Base-by-base conservation (phyloP, 805 yeast species). In the Priceomyces medius region DNA sequence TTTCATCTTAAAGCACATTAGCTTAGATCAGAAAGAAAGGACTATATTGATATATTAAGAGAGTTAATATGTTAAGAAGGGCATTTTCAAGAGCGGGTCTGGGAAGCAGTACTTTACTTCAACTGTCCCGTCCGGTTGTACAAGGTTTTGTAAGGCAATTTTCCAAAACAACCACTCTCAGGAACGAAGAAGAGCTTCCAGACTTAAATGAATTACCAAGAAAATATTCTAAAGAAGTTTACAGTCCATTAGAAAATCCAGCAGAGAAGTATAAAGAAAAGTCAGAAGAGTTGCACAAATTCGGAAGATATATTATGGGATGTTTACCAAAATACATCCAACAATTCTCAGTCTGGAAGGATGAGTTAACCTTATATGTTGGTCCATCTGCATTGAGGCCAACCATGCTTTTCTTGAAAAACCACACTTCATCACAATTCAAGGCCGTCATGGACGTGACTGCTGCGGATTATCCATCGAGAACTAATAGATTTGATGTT, bases 321-420 rank as follows among this genome's bases (percentile, higher is more conserved):
- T 78, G 86, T 48, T 59, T 88, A 67, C 96, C 96, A 36, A 88
- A 86, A 63, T 85, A 69, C 57, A 76, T 88, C 47, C 95, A 88
- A 68, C 84, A 84, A 61, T 88, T 86, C 55, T 73, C 87, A 4
- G 96, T 88, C 37, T 88, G 95, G 96, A 88, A 88, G 65, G 95
- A 88, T 59, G 96, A 88, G 66, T 77, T 88, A 61, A 77, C 83
- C 33, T 63, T 88, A 38, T 82, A 80, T 61, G 79, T 84, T 45
- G 85, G 88, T 2, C 96, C 96, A 34, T 66, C 77, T 18, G 90
- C 88, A 5, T 62, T 88, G 41, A 71, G 80, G 49, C 93, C 88
- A n/a, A 80, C 80, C 44, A 65, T 82, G 61, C 64, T 77, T 17
- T 88, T 85, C 58, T 71, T 88, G 64, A 79, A 78, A 54, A 79